Conservation (phyloP, 768 basidiomycete genomes). For the Sutorius australiensis region DNA sequence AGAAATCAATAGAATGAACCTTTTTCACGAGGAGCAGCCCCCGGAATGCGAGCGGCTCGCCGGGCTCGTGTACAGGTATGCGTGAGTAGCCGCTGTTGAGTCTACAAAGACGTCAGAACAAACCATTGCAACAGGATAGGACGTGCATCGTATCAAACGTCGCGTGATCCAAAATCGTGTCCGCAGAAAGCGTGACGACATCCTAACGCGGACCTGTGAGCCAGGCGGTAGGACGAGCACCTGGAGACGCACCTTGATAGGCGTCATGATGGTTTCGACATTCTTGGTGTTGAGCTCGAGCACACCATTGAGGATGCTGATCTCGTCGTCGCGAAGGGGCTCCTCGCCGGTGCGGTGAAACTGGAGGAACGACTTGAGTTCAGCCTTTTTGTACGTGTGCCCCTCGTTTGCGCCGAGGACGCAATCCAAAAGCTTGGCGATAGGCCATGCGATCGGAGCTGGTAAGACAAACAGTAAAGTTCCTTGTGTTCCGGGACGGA, state of each 20-base stretch:
- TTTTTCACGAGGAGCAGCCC: slow-evolving; percentile 84
- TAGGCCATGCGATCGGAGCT: slow-evolving; percentile 77
- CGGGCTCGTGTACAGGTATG: slow-evolving; percentile 81
- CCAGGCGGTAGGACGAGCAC: accelerated
- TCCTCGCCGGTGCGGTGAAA: slow-evolving; percentile 78
- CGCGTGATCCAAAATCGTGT: slow-evolving; percentile 74
- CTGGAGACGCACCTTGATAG: slow-evolving; percentile 49
- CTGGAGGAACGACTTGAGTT: slow-evolving; percentile 73
- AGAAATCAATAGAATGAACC: slow-evolving; percentile 35
- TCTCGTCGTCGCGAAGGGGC: slow-evolving; percentile 73
- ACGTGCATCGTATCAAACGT: slow-evolving; percentile 73
- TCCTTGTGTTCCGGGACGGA: too few species aligned
- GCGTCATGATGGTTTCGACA: slow-evolving; percentile 79
- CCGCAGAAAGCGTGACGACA: slow-evolving; percentile 73
- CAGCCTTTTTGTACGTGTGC: slow-evolving; percentile 79
- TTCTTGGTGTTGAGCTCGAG: slow-evolving; percentile 73
- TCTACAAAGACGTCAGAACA: slow-evolving; percentile 32
- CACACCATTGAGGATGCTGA: slow-evolving; percentile 76
- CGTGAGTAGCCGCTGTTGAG: slow-evolving; percentile 85
- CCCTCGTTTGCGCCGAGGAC: slow-evolving; percentile 73
- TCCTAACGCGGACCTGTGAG: slow-evolving; percentile 44
- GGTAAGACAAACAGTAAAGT: not conserved
- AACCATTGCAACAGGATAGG: slow-evolving; percentile 1
- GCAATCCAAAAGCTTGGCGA: slow-evolving; percentile 70
- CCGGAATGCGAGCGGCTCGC: slow-evolving; percentile 64